Base-by-base conservation (phyloP, 2,329 filamentous ascomycete genomes). In the Fusarium secorum region DNA sequence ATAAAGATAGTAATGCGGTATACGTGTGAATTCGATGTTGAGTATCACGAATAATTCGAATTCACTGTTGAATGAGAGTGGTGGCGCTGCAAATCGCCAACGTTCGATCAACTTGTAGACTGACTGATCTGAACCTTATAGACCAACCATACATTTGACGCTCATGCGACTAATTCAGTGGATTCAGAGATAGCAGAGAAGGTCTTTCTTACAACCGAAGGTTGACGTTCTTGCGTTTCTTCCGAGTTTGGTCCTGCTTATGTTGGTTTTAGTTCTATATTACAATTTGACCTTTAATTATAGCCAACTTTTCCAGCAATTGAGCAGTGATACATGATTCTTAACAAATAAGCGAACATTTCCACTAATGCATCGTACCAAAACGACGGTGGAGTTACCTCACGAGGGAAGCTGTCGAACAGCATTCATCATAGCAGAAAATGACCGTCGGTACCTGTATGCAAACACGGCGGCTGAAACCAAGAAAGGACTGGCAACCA, bases 401-500 rank as follows among this genome's bases (percentile, higher is more conserved):
- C 55, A 22, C 20, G 22, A 68, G 33, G 57, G 33, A 22, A 72
- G 18, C 11, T 70, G 60, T 58, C 64, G 62, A 36, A 76, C 36
- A 30, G 64, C 71, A 15, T 63, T 66, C 33, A 75, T n/a, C 32
- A 71, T 58, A 24, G 71, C 68, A 4, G 65, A 36, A 20, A 80
- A 60, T 35, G 67, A 65, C 35, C 70, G 73, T 15, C 74, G 75
- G 39, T 77, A 75, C 41, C 64, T 77, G 65, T 78, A 81, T 20
- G 66, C 66, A 46, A 78, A 52, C 4, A 77, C 53, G 3, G 74
- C 66, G 0, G 74, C 73, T 1, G 75, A 73, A 28, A 77, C 38
- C 9, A 78, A 68, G 38, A 81, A 60, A 8, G 80, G 79, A 39
- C 79, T 81, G 17, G 76, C 68, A 15, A 80, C 38, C 18, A 85